These are phyloP conservation scores for Bidens hawaiensis DNA, from an alignment of 140 eudicot species.

Conservation along the genomic window DNA sequence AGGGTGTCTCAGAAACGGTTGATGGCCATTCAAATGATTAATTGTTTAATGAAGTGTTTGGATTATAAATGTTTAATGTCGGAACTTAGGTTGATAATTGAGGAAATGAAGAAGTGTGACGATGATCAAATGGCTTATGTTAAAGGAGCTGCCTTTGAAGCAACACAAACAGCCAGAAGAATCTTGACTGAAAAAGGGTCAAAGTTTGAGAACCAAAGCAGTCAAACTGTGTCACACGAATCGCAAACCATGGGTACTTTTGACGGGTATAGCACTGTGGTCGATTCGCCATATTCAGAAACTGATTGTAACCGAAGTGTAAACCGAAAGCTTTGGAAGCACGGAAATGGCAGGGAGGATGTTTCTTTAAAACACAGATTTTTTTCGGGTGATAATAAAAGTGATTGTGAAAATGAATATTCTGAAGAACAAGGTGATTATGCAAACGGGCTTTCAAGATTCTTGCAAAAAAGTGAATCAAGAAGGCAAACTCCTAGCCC, in stretches of 20 bases:
- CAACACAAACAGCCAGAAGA: conserved; percentile 59
- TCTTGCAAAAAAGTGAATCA: conserved; percentile 31
- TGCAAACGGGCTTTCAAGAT: conserved; percentile 51
- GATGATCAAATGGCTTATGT: conserved; percentile 71
- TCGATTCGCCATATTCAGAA: conserved; percentile 51
- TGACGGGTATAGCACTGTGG: conserved; percentile 36
- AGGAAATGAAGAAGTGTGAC: conserved; percentile 73
- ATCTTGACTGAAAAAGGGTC: conserved; percentile 47
- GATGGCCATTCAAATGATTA: conserved; percentile 76
- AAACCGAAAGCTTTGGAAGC: conserved; percentile 53
- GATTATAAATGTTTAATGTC: conserved; percentile 66
- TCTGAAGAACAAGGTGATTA: conserved; percentile 20
- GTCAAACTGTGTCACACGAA: conserved; percentile 50
- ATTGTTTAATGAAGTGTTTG: conserved; percentile 67
- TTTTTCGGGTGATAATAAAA: conserved; percentile 32
- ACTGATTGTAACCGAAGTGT: conserved; percentile 38
- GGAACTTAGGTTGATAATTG: conserved; percentile 54
- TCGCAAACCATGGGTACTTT: conserved; percentile 66
- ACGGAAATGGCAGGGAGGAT: conserved; percentile 48
- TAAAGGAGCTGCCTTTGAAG: conserved; percentile 85
- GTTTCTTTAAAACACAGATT: conserved; percentile 59
- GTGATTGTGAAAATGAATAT: conserved; percentile 18
- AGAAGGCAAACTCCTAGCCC: conserved; percentile 78
- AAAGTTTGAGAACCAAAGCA: conserved; percentile 32
- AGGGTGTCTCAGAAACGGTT: conserved; percentile 62